phyloP scores from a whole-genome alignment of 2,329 filamentous ascomycete species.

The Lecanicillium sp. region DNA sequence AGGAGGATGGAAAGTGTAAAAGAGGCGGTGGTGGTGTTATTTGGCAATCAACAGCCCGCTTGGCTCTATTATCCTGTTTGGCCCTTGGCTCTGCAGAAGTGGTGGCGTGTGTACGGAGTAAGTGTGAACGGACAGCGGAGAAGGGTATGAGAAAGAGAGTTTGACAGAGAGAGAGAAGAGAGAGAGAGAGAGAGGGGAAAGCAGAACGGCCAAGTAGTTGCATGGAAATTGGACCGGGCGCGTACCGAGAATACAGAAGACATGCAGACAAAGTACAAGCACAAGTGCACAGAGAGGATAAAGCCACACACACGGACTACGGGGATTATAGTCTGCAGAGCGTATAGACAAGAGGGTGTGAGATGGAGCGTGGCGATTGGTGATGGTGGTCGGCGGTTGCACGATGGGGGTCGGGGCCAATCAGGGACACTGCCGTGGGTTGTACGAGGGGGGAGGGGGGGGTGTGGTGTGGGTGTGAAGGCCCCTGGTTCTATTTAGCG shows the following conservation, averaged over 20 bases:
- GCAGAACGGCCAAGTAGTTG: neutral
- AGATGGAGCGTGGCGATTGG: conserved; percentile 5
- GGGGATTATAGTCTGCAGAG: too few species aligned
- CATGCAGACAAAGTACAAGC: too few species aligned
- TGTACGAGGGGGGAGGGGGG: neutral
- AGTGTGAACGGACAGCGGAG: neutral
- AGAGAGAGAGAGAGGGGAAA: neutral
- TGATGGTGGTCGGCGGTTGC: conserved; percentile 11
- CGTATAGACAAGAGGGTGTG: too few species aligned
- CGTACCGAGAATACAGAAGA: too few species aligned
- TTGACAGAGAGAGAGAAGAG: neutral
- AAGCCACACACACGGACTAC: too few species aligned
- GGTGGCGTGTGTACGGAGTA: neutral
- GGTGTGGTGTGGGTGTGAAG: neutral
- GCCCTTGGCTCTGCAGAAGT: neutral
- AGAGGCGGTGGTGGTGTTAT: neutral
- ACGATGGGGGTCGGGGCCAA: conserved; percentile 11
- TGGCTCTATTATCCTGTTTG: neutral
- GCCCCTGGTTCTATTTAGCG: neutral
- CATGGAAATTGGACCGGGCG: too few species aligned
- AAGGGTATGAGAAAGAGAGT: neutral
- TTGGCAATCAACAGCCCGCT: neutral
- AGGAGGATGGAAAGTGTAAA: too few species aligned
- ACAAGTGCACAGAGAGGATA: too few species aligned
- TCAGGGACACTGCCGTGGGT: too few species aligned